Evolutionary conservation across 257 asterid genomes (phyloP).

Genomic region (Knoxia roxburghii): DNA sequence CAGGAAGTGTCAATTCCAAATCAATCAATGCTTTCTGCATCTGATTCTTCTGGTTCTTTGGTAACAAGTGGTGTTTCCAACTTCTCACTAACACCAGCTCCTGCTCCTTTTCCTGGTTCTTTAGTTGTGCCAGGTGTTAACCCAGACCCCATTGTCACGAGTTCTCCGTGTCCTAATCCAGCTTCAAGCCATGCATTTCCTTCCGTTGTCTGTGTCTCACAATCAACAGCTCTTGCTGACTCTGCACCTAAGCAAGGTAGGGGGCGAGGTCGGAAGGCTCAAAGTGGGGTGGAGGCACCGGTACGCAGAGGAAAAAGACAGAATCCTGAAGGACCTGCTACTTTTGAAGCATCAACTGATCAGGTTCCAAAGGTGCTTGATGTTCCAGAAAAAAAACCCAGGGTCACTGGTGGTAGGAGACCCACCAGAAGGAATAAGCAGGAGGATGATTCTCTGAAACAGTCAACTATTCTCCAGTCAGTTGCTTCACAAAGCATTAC

Average conservation of each 20-base stretch:
- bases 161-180: constrained; percentile 33
- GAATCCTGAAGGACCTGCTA: constrained; percentile 35
- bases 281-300: constrained; percentile 52
- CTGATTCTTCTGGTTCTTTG: constrained; percentile 17
- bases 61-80: constrained; percentile 8
- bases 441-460: constrained; percentile 32
- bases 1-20: constrained; percentile 26
- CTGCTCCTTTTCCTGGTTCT: constrained; percentile 22
- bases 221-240: constrained; percentile 27
- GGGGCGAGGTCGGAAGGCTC: constrained; percentile 56
- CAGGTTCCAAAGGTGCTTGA: constrained; percentile 41
- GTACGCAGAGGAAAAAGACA: constrained; percentile 68
- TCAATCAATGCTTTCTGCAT: constrained; percentile 21
- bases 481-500: constrained; percentile 29
- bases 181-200: constrained; percentile 26
- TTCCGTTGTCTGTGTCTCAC: constrained; percentile 30
- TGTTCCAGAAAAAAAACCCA: constrained; percentile 57
- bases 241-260: constrained; percentile 48
- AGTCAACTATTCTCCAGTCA: constrained; percentile 27
- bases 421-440: constrained; percentile 37
- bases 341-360: constrained; percentile 39
- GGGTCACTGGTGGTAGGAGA: constrained; percentile 55
- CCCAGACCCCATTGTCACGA: constrained; percentile 30
- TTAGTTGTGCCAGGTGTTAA: constrained; percentile 27
- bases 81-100: constrained; percentile 15